phyloP scores from a whole-genome alignment of 129 eudicot genomes.

The Tanacetum coccineum region DNA sequence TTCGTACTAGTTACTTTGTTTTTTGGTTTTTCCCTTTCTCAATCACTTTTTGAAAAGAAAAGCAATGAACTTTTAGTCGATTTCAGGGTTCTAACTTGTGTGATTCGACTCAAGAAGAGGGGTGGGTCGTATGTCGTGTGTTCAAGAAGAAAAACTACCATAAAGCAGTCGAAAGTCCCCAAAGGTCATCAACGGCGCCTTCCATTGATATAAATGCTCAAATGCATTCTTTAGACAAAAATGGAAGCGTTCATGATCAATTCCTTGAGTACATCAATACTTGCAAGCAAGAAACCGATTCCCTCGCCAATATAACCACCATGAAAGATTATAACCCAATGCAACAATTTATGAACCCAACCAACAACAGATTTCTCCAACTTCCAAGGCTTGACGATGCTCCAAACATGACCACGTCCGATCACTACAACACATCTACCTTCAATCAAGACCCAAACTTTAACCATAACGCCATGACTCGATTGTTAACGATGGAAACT shows the following conservation, averaged over 20 bases:
- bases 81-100: constrained; percentile 29
- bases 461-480: constrained; percentile 27
- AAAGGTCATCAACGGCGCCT: constrained; percentile 35
- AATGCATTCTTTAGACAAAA: constrained; percentile 23
- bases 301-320: constrained; percentile 1
- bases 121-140: constrained; percentile 84
- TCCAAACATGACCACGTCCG: background rate
- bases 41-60: background rate
- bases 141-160: constrained; percentile 76
- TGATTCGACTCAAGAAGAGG: constrained; percentile 62
- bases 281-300: constrained; percentile 39
- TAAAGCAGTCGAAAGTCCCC: constrained; percentile 43
- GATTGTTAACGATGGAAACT: constrained; percentile 18
- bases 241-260: constrained; percentile 45
- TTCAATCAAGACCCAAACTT: constrained; percentile 25
- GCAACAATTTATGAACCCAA: constrained; percentile 20
- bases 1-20: background rate
- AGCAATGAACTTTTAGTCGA: constrained; percentile 12
- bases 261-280: constrained; percentile 45
- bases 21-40: constrained; percentile 3
- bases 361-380: constrained; percentile 33
- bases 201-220: constrained; percentile 27
- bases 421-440: background rate
- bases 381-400: constrained; percentile 50
- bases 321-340: constrained; percentile 19